Base-by-base conservation (phyloP, 306 rosid species). In the Dicorynia guianensis region DNA sequence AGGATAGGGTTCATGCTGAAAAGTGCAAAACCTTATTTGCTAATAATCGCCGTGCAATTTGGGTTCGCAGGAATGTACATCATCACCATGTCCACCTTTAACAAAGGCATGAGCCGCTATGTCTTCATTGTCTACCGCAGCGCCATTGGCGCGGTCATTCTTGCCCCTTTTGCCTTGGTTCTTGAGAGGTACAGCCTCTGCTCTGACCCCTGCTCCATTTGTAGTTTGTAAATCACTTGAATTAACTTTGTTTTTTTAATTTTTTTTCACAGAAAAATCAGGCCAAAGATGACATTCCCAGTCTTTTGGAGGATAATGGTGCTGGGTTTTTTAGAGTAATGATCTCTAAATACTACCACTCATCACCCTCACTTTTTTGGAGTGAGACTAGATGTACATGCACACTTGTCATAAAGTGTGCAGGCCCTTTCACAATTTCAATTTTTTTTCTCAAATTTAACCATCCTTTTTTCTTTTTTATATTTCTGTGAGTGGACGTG, bases 1-100 rank as follows among this genome's bases (percentile, higher is more conserved):
- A 56, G 7, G 33, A 17, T 56, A 25, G 1, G 62, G 3, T 9
- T 3, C 11, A 8, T 19, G 62, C 14, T 61, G 19, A 14, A 61
- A 8, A 63, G 15, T 8, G 47, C 68, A 63, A 83, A 77, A 62
- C 93, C 90, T 14, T 84, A 86, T 76, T 71, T 81, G 76, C 90
- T 80, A 13, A 83, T 81, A 78, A 63, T 83, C 36, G 82, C 81
- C 30, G 71, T 85, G 57, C 88, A 83, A 57, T 85, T 86, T 18
- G 93, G 93, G 47, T 83, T 78, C 6, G 93, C 90, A 3, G 93
- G 93, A 3, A 88, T 88, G 93, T 83, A 88, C 58, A 86, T 88
- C 55, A 76, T 88, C 67, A 86, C 87, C 52, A 81, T 70, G 78
- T 81, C 76, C 11, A 78, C 85, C 4, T 84, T 88, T 44, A 79